Evolutionary conservation across 306 rosid species (phyloP).

Genomic region (Mimosa pudica): DNA sequence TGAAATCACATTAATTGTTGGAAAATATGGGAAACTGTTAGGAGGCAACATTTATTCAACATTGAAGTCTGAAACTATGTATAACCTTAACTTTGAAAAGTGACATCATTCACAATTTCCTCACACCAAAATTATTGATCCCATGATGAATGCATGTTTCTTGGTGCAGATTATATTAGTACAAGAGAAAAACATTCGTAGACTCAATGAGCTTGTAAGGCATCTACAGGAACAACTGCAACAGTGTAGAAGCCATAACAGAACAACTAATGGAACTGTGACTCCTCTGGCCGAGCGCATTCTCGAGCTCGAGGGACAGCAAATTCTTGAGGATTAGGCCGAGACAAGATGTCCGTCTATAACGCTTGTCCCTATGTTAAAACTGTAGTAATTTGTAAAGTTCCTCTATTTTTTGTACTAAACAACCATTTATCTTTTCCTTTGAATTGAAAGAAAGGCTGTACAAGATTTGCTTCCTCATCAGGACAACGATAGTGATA

Average conservation of each 20-base stretch:
- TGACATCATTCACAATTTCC: background rate
- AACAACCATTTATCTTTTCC: constrained; percentile 5
- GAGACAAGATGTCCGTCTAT: constrained; percentile 8
- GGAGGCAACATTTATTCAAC: constrained; percentile 8
- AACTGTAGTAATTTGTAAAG: constrained; percentile 15
- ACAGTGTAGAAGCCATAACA: constrained; percentile 53
- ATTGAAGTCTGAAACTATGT: constrained; percentile 6
- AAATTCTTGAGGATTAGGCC: constrained; percentile 49
- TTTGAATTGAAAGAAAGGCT: constrained; percentile 20
- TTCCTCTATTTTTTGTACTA: constrained; percentile 8
- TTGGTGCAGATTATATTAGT: constrained; percentile 62
- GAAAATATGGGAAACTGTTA: background rate
- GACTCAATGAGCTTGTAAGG: constrained; percentile 63
- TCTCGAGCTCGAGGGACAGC: constrained; percentile 49
- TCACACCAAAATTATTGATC: background rate
- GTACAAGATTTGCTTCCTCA: constrained; percentile 5
- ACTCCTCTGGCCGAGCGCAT: constrained; percentile 43
- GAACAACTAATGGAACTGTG: constrained; percentile 42
- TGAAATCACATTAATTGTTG: background rate
- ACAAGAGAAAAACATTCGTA: constrained; percentile 72
- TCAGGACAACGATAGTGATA: background rate
- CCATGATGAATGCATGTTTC: constrained; percentile 8
- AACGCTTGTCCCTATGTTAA: background rate
- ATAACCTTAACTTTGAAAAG: background rate
- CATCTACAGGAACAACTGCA: constrained; percentile 62